phyloP scores from a whole-genome alignment of 371 early-diverging fungal genomes.

The Mortierella sp. region DNA sequence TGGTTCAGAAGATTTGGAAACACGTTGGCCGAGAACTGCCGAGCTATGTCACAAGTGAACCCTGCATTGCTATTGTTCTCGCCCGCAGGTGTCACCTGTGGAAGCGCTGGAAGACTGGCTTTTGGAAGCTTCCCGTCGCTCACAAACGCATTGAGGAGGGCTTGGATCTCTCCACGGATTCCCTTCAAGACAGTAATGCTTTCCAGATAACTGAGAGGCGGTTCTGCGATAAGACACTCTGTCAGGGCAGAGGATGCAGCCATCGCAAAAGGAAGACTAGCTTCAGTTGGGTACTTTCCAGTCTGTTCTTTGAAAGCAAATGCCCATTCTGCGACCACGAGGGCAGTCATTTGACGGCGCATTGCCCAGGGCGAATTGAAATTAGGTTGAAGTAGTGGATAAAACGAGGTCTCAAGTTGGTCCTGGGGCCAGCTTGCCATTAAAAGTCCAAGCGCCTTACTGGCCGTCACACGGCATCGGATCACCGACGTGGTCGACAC shows the following conservation, averaged over 20 bases:
- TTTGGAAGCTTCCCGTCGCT: conserved; percentile 64
- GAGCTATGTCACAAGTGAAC: conserved; percentile 75
- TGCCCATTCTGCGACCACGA: conserved; percentile 88
- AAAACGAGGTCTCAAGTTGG: conserved; percentile 37
- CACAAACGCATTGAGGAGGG: conserved; percentile 69
- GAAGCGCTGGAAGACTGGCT: conserved; percentile 65
- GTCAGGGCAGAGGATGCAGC: conserved; percentile 64
- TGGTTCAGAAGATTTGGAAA: conserved; percentile 59
- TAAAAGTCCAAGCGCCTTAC: conserved; percentile 83
- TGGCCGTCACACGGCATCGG: conserved; percentile 83
- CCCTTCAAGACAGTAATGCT: conserved; percentile 73
- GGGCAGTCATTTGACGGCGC: conserved; percentile 82
- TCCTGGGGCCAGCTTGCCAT: conserved; percentile 75
- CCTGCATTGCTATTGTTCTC: conserved; percentile 59
- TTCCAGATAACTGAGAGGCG: conserved; percentile 70
- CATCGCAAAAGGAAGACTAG: conserved; percentile 60
- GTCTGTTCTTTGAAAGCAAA: conserved; percentile 62
- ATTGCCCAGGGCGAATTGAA: conserved; percentile 81
- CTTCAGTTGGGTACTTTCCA: conserved; percentile 57
- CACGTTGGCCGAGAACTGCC: conserved; percentile 60
- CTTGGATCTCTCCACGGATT: conserved; percentile 82
- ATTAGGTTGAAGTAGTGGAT: conserved; percentile 53
- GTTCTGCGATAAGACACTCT: conserved; percentile 58
- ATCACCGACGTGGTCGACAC: conserved; percentile 80
- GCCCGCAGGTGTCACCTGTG: conserved; percentile 64